Base-by-base conservation (phyloP, 1,284 basidiomycete genomes). In the Exobasidium rhododendri region DNA sequence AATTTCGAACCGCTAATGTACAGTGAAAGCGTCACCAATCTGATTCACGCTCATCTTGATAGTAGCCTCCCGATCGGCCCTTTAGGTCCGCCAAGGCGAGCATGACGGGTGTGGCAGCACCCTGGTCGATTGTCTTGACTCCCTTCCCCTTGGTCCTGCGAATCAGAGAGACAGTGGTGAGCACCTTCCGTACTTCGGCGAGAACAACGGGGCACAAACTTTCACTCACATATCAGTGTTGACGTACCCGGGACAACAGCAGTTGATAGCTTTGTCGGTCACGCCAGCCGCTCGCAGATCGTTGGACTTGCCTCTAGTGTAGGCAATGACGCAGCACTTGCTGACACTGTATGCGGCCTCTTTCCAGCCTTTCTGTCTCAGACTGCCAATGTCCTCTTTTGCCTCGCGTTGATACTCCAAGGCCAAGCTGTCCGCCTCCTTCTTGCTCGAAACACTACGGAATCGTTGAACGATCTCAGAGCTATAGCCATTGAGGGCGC, bases 231-330 rank as follows among this genome's bases (percentile, higher is more conserved):
- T 74, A 40, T 70, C 68, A 4, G 74, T 76, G 51, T 76, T 69
- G 51, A 77, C 75, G 62, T 71, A 79, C 22, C 75, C 74, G 6
- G 77, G 75, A 53, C 77, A 79, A 65, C 71, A 74, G 2, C 67
- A 62, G 24, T 77, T 68, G 51, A 78, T 67, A 24, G 62, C 1
- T 70, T 64, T 2, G 61, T 62, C 55, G 65, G 58, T 40, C 7
- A 40, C 17, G 35, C 35, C 35, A 40, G 35, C 35, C 65, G 64
- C 28, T 64, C 63, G 28, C 40, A 70, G 69, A 51, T 73, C 61
- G 24, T 65, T 59, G 7, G 73, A 70, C 17, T 74, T 51, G 2
- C 69, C 71, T 3, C 66, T 57, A 2, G 70, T 75, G 30, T 67
- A 67, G 4, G 71, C 71, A 31, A 71, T 73, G 10, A 74, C 54